These are phyloP conservation scores for Bipolaris bicolor DNA, from an alignment of 2,329 filamentous ascomycete genomes.

Conservation along the genomic window DNA sequence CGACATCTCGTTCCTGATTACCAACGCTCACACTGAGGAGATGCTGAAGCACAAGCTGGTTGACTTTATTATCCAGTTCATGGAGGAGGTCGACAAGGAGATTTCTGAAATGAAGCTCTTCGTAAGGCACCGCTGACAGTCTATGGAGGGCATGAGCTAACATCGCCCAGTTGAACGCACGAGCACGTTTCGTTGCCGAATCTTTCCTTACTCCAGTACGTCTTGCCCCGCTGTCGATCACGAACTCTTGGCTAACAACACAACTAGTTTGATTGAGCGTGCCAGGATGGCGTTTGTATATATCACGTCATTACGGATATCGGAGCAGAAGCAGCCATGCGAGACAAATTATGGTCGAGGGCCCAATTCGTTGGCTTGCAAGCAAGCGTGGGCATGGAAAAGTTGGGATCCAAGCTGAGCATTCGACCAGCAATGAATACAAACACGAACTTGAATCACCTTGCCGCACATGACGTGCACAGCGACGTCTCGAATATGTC, in stretches of 20 bases:
- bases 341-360: background rate
- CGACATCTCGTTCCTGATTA: conserved; percentile 98
- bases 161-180: conserved; percentile 78
- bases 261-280: conserved; percentile 33
- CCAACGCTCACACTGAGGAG: conserved; percentile 97
- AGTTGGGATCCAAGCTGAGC: conserved; percentile 16
- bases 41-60: conserved; percentile 99
- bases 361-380: conserved; percentile 4
- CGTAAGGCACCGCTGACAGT: conserved; percentile 61
- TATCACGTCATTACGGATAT: conserved; percentile 8
- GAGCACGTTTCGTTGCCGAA: conserved; percentile 96
- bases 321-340: conserved; percentile 9
- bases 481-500: conserved; percentile 1
- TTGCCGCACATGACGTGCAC: conserved; percentile 1
- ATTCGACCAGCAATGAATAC: conserved; percentile 21
- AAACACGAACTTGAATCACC: conserved; percentile 9
- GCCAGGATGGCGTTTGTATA: conserved; percentile 18
- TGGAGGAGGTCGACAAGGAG: conserved; percentile 99
- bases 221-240: conserved; percentile 1
- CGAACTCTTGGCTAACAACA: conserved; percentile 13
- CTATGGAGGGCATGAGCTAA: conserved; percentile 33
- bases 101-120: conserved; percentile 99
- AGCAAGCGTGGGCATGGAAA: conserved; percentile 8
- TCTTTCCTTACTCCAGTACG: conserved; percentile 93
- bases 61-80: conserved; percentile 98